Conservation (phyloP, 1,284 basidiomycete species). For the Phellinidium pouzarii region DNA sequence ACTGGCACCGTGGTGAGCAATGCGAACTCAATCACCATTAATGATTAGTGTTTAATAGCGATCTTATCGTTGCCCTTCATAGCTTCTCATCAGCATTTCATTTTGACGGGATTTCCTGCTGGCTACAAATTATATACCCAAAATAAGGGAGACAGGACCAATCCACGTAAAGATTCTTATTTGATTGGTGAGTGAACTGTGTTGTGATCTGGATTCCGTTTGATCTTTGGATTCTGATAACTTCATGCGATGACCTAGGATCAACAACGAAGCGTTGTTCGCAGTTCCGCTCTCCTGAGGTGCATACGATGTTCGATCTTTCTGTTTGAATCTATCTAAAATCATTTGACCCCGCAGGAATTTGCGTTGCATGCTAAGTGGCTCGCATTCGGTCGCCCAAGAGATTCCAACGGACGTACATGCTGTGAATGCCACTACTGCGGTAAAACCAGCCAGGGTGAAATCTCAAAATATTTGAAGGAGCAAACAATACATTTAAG, state of each 20-base stretch:
- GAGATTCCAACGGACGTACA: conserved; percentile 1
- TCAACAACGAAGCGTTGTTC: conserved; percentile 10
- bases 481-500: neutral
- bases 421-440: conserved; percentile 16
- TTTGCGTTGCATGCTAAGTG: conserved; percentile 17
- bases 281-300: conserved; percentile 16
- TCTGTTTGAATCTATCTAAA: neutral
- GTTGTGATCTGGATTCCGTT: neutral
- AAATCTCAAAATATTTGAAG: conserved; percentile 8
- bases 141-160: conserved; percentile 7
- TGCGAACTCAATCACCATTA: too few species aligned
- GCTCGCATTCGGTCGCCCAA: conserved; percentile 15
- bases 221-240: neutral
- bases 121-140: conserved; percentile 16
- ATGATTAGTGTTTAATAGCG: neutral
- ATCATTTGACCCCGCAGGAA: conserved; percentile 5
- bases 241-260: conserved; percentile 2
- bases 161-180: conserved; percentile 16
- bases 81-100: neutral
- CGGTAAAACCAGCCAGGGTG: conserved; percentile 4
- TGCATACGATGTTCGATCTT: neutral
- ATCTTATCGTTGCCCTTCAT: neutral
- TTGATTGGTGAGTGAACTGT: conserved; percentile 13
- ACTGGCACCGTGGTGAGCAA: conserved; percentile 7
- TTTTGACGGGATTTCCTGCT: conserved; percentile 9